These are phyloP conservation scores for Lentithecium fluviatile DNA, from an alignment of 495 filamentous ascomycete species.

Conservation along the genomic window DNA sequence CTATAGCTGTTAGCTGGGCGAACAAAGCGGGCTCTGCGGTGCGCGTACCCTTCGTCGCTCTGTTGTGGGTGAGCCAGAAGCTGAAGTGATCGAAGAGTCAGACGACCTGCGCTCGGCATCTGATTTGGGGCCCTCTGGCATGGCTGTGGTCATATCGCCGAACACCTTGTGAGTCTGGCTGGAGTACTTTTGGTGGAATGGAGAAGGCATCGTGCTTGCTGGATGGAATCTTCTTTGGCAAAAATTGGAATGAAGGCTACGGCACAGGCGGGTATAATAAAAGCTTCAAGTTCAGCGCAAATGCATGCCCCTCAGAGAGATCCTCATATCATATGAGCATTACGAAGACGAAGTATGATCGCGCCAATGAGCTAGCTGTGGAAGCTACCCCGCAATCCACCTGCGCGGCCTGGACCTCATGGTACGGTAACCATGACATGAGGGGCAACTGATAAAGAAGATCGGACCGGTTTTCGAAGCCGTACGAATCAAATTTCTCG, in stretches of 20 bases:
- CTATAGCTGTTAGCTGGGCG: conserved; percentile 1
- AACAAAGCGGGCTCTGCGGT: not conserved
- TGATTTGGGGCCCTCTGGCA: conserved; percentile 25
- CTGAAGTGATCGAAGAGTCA: conserved; percentile 16
- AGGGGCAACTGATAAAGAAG: conserved; percentile 1
- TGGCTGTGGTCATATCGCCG: conserved; percentile 11
- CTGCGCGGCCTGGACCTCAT: conserved; percentile 17
- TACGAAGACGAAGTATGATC: conserved; percentile 20
- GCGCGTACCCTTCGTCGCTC: conserved; percentile 27
- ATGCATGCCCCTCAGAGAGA: conserved; percentile 11
- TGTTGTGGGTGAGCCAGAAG: conserved; percentile 5
- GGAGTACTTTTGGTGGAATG: conserved; percentile 38
- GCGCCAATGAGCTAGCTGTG: conserved; percentile 25
- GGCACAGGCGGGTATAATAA: not conserved
- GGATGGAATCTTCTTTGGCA: not conserved
- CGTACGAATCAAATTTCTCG: conserved; percentile 2
- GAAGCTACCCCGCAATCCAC: conserved; percentile 27
- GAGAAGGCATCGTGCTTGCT: conserved; percentile 26
- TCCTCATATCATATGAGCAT: conserved; percentile 16
- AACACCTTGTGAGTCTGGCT: conserved; percentile 27
- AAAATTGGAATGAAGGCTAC: not conserved
- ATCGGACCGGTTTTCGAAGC: not conserved
- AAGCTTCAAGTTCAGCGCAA: conserved; percentile 20
- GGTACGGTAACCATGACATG: conserved; percentile 9
- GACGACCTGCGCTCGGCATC: conserved; percentile 18